Conservation (phyloP, 495 filamentous ascomycete genomes). For the Tuber brumale region DNA sequence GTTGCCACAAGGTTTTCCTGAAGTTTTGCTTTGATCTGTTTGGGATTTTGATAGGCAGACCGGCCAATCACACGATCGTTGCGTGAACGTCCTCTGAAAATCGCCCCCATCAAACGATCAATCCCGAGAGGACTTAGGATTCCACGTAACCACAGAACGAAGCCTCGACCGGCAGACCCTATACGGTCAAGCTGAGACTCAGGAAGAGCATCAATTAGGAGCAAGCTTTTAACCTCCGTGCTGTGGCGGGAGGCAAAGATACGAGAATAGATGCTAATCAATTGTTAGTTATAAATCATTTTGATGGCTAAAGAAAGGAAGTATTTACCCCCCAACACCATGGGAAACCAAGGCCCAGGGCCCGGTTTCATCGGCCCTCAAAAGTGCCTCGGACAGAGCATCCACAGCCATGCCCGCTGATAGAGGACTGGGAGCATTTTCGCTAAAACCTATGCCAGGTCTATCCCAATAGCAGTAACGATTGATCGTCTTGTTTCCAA, state of each 20-base stretch:
- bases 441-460: slow-evolving; percentile 74
- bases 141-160: slow-evolving; percentile 76
- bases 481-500: slow-evolving; percentile 64
- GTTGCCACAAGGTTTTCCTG: slow-evolving; percentile 87
- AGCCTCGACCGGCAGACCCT: slow-evolving; percentile 62
- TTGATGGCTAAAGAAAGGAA: not conserved
- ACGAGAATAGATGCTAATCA: slow-evolving; percentile 68
- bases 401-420: slow-evolving; percentile 85
- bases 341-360: slow-evolving; percentile 66
- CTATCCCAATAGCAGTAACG: slow-evolving; percentile 96
- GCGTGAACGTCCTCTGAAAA: slow-evolving; percentile 71
- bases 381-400: slow-evolving; percentile 74
- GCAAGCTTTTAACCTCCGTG: slow-evolving; percentile 62
- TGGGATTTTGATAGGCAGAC: slow-evolving; percentile 68
- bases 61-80: slow-evolving; percentile 77
- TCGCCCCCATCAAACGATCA: slow-evolving; percentile 65
- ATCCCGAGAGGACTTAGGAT: slow-evolving; percentile 78
- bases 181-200: slow-evolving; percentile 70
- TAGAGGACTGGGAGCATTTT: slow-evolving; percentile 87
- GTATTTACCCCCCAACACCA: slow-evolving; percentile 34
- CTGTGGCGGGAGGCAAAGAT: slow-evolving; percentile 79
- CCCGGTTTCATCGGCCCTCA: slow-evolving; percentile 69
- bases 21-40: slow-evolving; percentile 77
- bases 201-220: slow-evolving; percentile 81
- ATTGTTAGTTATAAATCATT: not conserved